Evolutionary conservation across 1,284 basidiomycete genomes (phyloP), one percentile per base, ranked within the genome.

Genomic region (Pseudozyma sp.): DNA sequence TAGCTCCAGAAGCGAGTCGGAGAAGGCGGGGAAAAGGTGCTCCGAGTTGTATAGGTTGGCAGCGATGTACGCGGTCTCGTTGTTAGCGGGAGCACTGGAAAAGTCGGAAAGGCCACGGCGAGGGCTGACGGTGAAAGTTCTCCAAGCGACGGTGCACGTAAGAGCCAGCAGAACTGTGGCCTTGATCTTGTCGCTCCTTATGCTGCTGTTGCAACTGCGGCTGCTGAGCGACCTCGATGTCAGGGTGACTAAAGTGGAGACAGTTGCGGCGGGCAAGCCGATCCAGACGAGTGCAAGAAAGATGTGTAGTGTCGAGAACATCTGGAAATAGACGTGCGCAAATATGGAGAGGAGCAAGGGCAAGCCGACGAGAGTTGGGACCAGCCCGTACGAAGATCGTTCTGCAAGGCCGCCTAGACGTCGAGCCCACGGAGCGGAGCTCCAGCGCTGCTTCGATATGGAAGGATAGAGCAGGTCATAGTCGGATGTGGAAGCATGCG

Each of bases 1-100:
- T 17, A 77, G 37, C 17, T 61, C 43, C 45, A 78, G 54, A 11
- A 80, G 50, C 8, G 68, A 60, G 13, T 62, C 16, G 17, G 63
- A 61, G 48, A 72, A 80, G 30, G 54, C 52, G n/a, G 78, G 78
- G 16, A 80, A 66, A 37, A 80, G 66, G 29, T 61, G 47, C 48
- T 80, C 74, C 4, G 66, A 69, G 48, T 80, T 77, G 70, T 75
- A 74, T 24, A 80, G 59, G 46, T 79, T 71, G 53, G 66, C 65
- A 5, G 69, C 72, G 30, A 78, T 61, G 35, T 65, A 80, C 57
- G 56, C 58, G 5, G 75, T 79, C 46, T 62, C 50, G 29, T 73
- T 57, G 29, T 54, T 52, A 30, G 19, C 17, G 19, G 34, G 40
- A 2, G 30, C 2, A 8, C n/a, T 30, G 3, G 45, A 16, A 8